phyloP scores from a whole-genome alignment of 305 asterid genomes.

The Solanum aculeatissimum region DNA sequence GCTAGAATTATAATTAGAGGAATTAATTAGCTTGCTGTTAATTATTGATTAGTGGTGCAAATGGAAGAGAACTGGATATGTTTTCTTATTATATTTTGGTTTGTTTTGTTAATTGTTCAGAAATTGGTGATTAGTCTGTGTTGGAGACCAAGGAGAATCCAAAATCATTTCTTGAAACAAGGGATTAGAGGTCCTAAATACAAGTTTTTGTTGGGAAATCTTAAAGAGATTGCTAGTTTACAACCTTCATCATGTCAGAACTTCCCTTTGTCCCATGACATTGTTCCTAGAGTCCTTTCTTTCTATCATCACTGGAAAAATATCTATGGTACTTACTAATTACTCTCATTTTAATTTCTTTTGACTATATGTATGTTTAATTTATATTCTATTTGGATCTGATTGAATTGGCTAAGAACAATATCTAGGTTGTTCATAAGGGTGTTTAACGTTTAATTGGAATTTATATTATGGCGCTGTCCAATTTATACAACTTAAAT shows the following conservation, averaged over 20 bases:
- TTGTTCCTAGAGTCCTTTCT: conserved; percentile 76
- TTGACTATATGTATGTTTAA: not conserved
- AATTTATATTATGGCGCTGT: not conserved
- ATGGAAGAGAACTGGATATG: conserved; percentile 37
- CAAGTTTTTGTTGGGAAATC: conserved; percentile 56
- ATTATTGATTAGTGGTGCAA: not conserved
- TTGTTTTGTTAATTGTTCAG: conserved; percentile 15
- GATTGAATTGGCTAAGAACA: not conserved
- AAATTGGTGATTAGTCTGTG: conserved; percentile 37
- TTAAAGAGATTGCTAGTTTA: conserved; percentile 61
- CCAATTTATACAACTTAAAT: not conserved
- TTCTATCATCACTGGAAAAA: conserved; percentile 91
- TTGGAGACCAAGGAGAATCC: conserved; percentile 67
- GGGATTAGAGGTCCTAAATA: conserved; percentile 79
- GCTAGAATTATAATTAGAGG: not conserved
- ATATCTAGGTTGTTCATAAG: not conserved
- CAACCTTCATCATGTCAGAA: conserved; percentile 41
- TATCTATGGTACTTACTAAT: conserved; percentile 39
- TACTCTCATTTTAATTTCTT: not conserved
- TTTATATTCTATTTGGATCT: not conserved
- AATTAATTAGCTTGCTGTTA: not conserved
- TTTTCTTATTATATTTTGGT: conserved; percentile 30
- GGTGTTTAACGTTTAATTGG: not conserved
- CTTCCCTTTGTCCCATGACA: conserved; percentile 67
- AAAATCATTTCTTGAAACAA: conserved; percentile 50